phyloP scores from a whole-genome alignment of 2,329 filamentous ascomycete species.

The Alternaria sp. region DNA sequence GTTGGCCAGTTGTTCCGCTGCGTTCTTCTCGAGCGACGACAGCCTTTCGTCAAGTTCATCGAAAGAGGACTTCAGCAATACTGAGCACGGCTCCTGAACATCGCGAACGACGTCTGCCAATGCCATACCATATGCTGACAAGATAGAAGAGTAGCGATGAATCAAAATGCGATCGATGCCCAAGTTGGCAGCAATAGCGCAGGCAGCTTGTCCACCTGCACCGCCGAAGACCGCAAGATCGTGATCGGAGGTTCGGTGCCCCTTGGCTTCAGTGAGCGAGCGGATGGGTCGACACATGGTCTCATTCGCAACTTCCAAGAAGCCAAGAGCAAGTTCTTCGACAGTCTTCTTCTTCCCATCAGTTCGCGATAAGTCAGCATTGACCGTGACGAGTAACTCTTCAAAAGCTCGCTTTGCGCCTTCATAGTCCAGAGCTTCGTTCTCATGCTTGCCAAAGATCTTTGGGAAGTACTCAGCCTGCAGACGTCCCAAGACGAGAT shows the following conservation, averaged over 20 bases:
- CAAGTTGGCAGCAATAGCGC: conserved; percentile 53
- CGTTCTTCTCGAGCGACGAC: conserved; percentile 69
- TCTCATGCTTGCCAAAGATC: conserved; percentile 42
- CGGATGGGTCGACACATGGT: conserved; percentile 40
- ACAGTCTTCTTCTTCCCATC: conserved; percentile 35
- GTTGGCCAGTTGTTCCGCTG: conserved; percentile 64
- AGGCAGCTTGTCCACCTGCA: conserved; percentile 55
- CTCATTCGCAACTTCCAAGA: conserved; percentile 35
- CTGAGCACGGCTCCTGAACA: conserved; percentile 43
- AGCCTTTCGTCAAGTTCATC: conserved; percentile 51
- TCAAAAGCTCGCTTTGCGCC: conserved; percentile 51
- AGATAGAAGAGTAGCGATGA: conserved; percentile 55
- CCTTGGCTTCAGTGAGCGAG: conserved; percentile 36
- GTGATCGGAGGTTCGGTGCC: conserved; percentile 27
- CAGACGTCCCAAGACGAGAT: conserved; percentile 42
- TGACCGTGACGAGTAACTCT: conserved; percentile 54
- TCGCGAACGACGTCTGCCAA: conserved; percentile 55
- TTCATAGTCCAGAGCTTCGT: conserved; percentile 51
- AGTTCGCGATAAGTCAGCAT: conserved; percentile 34
- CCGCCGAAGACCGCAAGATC: conserved; percentile 38
- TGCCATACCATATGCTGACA: conserved; percentile 51
- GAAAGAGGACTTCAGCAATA: conserved; percentile 30
- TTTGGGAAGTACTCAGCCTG: conserved; percentile 40
- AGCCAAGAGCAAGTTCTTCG: conserved; percentile 7
- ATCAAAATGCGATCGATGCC: conserved; percentile 54